Evolutionary conservation across 371 early-diverging fungal genomes (phyloP).

Genomic region (Chytridium lagenaria): DNA sequence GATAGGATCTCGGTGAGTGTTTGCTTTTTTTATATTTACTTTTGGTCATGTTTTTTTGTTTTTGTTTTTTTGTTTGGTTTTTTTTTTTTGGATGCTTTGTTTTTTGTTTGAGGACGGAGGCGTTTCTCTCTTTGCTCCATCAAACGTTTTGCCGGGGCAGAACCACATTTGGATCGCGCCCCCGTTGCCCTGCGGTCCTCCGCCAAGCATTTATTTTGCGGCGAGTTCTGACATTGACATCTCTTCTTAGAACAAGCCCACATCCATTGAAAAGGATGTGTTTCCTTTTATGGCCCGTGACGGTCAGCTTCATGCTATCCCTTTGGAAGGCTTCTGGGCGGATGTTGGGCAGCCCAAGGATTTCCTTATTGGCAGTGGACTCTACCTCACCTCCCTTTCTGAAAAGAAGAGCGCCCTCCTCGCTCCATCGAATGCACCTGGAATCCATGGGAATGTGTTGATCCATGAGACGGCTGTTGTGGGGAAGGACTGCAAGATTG

Average conservation of each 20-base stretch:
- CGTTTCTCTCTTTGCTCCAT: too few relatives aligned
- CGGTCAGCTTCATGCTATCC: slow-evolving; percentile 86
- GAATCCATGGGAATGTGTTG: slow-evolving; percentile 80
- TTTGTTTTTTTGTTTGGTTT: not conserved
- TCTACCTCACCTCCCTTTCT: slow-evolving; percentile 81
- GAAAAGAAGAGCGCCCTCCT: slow-evolving; percentile 70
- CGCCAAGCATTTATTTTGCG: too few relatives aligned
- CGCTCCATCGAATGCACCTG: slow-evolving; percentile 54
- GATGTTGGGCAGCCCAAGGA: slow-evolving; percentile 99
- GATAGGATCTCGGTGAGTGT: slow-evolving; percentile 81
- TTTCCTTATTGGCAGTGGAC: slow-evolving; percentile 93
- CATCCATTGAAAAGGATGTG: slow-evolving; percentile 98
- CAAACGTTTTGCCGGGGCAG: too few relatives aligned
- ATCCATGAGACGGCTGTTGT: slow-evolving; percentile 90
- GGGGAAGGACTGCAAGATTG: slow-evolving; percentile 93
- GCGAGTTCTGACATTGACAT: too few relatives aligned
- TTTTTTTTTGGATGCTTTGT: not conserved
- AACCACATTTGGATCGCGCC: too few relatives aligned
- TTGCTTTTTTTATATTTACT: not conserved
- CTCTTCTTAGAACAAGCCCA: slow-evolving; percentile 91
- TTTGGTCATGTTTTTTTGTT: slow-evolving; percentile 2
- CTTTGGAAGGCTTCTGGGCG: slow-evolving; percentile 99
- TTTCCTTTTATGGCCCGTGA: slow-evolving; percentile 95
- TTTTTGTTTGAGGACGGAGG: not conserved
- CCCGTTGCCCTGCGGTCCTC: too few relatives aligned